Evolutionary conservation across 2,329 filamentous ascomycete species (phyloP).

Genomic region (Colletotrichum phormii): DNA sequence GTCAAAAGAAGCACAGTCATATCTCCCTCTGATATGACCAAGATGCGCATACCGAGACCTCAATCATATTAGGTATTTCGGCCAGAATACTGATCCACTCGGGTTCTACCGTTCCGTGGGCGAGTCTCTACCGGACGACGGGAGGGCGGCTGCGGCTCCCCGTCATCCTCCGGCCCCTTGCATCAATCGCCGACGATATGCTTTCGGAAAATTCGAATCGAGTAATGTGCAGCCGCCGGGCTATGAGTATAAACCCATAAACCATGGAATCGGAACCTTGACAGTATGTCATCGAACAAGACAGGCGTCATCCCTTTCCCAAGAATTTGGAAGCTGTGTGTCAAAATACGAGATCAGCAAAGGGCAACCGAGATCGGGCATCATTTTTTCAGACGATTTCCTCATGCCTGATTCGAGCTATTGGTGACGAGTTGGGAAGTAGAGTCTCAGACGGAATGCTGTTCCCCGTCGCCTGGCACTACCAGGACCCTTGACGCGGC

Average conservation of each 20-base stretch:
- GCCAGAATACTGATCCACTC: not conserved
- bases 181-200: not conserved
- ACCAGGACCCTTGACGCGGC: not conserved
- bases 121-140: not conserved
- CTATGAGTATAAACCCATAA: not conserved
- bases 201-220: not conserved
- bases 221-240: not conserved
- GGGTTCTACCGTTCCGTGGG: not conserved
- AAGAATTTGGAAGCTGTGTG: slow-evolving; percentile 2
- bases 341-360: slow-evolving; percentile 9
- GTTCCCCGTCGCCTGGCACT: not conserved
- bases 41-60: not conserved
- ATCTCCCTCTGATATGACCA: too few species aligned
- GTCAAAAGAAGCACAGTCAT: not conserved
- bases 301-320: not conserved
- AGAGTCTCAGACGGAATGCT: not conserved
- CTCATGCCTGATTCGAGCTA: not conserved
- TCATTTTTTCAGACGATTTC: not conserved
- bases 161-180: not conserved
- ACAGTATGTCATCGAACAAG: not conserved
- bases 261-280: not conserved
- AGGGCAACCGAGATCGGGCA: not conserved
- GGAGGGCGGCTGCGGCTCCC: not conserved
- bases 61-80: not conserved
- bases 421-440: not conserved